Base-by-base conservation (phyloP, 768 basidiomycete genomes). In the Fomitopsis serialis region DNA sequence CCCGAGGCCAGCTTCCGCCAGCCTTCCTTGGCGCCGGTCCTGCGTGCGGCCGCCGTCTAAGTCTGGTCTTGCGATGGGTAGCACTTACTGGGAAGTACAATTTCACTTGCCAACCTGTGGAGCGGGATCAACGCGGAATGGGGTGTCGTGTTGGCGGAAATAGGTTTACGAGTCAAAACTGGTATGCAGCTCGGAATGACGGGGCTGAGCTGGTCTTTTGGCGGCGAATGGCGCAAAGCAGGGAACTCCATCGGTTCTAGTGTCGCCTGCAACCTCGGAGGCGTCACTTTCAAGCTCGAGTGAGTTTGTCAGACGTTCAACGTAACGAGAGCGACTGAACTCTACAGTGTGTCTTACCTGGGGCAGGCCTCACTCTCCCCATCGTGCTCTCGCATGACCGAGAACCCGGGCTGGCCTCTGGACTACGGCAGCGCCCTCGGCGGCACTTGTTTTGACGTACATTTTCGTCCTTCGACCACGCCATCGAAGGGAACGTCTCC, bases 301-400 rank as follows among this genome's bases (percentile, higher is more conserved):
- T 87, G 60, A 64, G 79, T 76, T 34, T 45, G 45, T 37, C 32
- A 34, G 32, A 11, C 24, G 44, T 19, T 13, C 42, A 47, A 50
- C 34, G 46, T 40, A 17, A 40, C 19, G 37, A 11, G 29, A 12
- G 12, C 40, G 15, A 37, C 36, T 55, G 50, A 27, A 49, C 56
- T 52, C 36, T 52, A 24, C 57, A 87, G 86, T 54, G 62, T 80
- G 45, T 66, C 72, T 32, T 81, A 84, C 63, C 66, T 81, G 49
- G 78, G 81, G 56, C 85, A 86, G 63, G 73, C 73, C 67, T 85
- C 53, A 67, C 74, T 13, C 49, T 87, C 11, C 87, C 87, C 10
- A 75, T 88, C 34, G 61, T 77, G 15, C 70, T 88, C 47, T 78
- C 84, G 0, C 67, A 74, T 27, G 74, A 81, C 42, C 71, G 67